Evolutionary conservation across 345 rosid species (phyloP).

Genomic region (Eucalyptus curtisii): DNA sequence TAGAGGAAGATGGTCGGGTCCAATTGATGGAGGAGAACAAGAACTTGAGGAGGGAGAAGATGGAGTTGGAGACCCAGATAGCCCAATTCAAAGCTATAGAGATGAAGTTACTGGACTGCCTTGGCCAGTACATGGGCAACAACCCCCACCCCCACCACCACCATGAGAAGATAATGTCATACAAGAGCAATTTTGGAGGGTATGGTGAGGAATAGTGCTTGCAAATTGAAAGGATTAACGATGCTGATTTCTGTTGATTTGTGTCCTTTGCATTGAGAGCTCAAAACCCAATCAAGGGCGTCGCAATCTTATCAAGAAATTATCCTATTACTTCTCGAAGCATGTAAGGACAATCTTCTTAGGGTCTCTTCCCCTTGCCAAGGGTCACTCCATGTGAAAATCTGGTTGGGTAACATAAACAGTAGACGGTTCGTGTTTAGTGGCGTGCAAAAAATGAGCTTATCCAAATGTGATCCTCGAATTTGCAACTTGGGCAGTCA

Average conservation of each 20-base stretch:
- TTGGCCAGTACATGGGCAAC: constrained; percentile 16
- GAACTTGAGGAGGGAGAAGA: constrained; percentile 22
- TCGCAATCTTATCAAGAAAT: background rate
- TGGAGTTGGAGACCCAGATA: constrained; percentile 29
- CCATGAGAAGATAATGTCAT: background rate
- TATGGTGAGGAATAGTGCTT: background rate
- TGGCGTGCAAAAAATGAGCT: background rate
- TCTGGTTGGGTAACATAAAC: background rate
- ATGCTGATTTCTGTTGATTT: background rate
- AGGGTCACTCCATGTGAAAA: background rate
- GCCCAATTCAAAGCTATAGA: constrained; percentile 29
- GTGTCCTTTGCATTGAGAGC: background rate
- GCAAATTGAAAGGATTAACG: background rate
- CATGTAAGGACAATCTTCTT: background rate
- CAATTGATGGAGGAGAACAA: constrained; percentile 28
- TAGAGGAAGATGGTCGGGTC: background rate
- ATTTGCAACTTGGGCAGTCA: background rate
- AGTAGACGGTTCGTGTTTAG: background rate
- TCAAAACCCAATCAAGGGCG: background rate
- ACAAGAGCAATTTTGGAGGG: background rate
- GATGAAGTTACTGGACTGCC: constrained; percentile 25
- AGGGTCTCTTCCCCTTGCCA: background rate
- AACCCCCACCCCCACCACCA: background rate
- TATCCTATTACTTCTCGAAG: background rate
- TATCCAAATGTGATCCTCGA: background rate